phyloP scores from a whole-genome alignment of 129 eudicot genomes.

The Flaveria bidentis region DNA sequence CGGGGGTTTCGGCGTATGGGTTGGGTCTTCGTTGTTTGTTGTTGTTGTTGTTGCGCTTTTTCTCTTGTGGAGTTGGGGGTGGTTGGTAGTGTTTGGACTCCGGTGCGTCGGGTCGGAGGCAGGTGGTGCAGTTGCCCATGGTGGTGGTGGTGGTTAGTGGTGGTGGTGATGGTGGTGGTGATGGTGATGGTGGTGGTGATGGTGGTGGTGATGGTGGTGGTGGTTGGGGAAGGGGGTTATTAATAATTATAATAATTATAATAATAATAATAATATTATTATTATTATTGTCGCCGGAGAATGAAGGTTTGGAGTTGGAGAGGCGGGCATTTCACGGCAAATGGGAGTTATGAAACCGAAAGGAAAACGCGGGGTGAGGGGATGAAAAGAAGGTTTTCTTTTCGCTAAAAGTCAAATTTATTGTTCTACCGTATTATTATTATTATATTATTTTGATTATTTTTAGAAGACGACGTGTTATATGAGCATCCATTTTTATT shows the following conservation, averaged over 20 bases:
- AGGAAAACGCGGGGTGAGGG: slow-evolving; percentile 53
- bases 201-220: neutral
- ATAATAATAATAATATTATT: neutral
- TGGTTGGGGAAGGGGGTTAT: slow-evolving; percentile 1
- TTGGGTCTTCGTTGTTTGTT: slow-evolving; percentile 48
- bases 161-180: neutral
- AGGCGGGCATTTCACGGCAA: slow-evolving; percentile 44
- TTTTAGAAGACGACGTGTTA: too few relatives aligned
- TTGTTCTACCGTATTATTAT: slow-evolving; percentile 9
- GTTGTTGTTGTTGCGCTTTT: slow-evolving; percentile 32
- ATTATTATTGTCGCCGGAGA: slow-evolving; percentile 14
- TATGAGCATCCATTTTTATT: too few relatives aligned
- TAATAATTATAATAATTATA: neutral
- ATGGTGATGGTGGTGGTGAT: slow-evolving; percentile 12
- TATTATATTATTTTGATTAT: too few relatives aligned
- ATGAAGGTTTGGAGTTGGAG: slow-evolving; percentile 15
- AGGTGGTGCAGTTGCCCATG: slow-evolving; percentile 92
- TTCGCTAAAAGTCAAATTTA: slow-evolving; percentile 37
- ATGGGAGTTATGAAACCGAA: slow-evolving; percentile 18
- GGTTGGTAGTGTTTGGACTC: slow-evolving; percentile 35
- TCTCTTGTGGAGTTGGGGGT: slow-evolving; percentile 29
- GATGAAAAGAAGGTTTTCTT: slow-evolving; percentile 32
- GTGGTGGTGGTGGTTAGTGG: slow-evolving; percentile 16
- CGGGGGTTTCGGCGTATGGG: slow-evolving; percentile 69
- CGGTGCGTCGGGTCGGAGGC: slow-evolving; percentile 51